Evolutionary conservation across 2,329 filamentous ascomycete species (phyloP).

Genomic region (Davidsoniella eucalypti): DNA sequence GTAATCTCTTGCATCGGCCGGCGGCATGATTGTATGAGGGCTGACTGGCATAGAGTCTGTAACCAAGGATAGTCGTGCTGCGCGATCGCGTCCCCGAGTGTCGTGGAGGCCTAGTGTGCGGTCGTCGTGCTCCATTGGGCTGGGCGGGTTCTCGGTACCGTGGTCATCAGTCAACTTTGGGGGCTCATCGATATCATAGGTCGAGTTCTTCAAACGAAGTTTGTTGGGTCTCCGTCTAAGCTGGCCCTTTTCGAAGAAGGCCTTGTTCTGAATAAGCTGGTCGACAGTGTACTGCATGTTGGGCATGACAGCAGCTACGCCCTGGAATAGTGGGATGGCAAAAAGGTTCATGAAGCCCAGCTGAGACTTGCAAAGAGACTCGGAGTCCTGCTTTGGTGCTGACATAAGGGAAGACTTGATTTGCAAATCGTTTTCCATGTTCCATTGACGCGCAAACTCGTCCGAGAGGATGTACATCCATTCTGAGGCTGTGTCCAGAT

Average conservation of each 20-base stretch:
- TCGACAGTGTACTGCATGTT: slow-evolving; percentile 69
- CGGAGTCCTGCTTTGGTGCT: slow-evolving; percentile 64
- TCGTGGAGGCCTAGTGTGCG: neutral
- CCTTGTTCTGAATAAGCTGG: slow-evolving; percentile 32
- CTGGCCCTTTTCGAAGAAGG: slow-evolving; percentile 13
- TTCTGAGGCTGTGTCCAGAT: slow-evolving; percentile 62
- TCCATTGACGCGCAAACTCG: slow-evolving; percentile 83
- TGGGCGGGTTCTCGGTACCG: slow-evolving; percentile 1
- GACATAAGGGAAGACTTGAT: slow-evolving; percentile 81
- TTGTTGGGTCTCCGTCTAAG: neutral
- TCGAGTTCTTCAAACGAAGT: neutral
- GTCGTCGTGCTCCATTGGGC: slow-evolving; percentile 1
- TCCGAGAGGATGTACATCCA: slow-evolving; percentile 94
- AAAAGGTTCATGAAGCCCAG: slow-evolving; percentile 96
- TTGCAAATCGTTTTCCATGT: slow-evolving; percentile 76
- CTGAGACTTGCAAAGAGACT: slow-evolving; percentile 74
- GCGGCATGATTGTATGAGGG: neutral
- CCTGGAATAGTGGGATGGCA: slow-evolving; percentile 78
- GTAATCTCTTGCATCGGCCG: neutral
- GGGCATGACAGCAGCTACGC: slow-evolving; percentile 72
- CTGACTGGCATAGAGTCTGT: slow-evolving; percentile 6
- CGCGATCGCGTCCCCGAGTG: neutral
- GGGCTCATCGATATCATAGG: neutral
- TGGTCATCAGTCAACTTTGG: neutral
- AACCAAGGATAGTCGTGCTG: neutral